These are phyloP conservation scores for Citrus cavaleriei DNA, from an alignment of 345 rosid species.

Conservation along the genomic window DNA sequence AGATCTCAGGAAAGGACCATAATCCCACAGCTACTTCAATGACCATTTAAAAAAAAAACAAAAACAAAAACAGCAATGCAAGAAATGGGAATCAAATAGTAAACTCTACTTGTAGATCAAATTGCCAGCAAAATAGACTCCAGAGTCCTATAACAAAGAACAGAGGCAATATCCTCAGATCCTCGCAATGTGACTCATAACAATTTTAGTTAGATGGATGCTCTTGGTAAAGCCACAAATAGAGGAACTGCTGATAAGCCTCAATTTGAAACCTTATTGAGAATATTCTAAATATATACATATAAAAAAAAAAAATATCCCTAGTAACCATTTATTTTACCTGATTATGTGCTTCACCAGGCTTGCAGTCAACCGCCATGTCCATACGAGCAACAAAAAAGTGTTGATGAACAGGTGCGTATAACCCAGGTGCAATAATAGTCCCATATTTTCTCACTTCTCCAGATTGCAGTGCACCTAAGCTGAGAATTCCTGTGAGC, in stretches of 20 bases:
- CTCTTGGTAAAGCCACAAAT: neutral
- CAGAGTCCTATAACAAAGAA: too few relatives aligned
- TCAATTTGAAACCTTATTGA: neutral
- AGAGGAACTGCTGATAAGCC: neutral
- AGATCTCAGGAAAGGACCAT: too few relatives aligned
- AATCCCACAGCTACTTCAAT: too few relatives aligned
- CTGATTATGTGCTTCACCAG: conserved; percentile 71
- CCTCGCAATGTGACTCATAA: neutral
- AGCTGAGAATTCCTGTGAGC: conserved; percentile 70
- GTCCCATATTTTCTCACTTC: conserved; percentile 72
- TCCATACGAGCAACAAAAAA: conserved; percentile 77
- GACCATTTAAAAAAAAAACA: too few relatives aligned
- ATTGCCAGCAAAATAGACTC: neutral
- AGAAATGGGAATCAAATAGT: neutral
- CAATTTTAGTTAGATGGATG: neutral
- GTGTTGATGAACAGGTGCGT: conserved; percentile 83
- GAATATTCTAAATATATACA: neutral
- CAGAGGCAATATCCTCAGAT: neutral
- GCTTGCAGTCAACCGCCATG: conserved; percentile 75
- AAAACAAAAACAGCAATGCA: too few relatives aligned
- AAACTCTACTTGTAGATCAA: neutral
- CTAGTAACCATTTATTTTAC: conserved; percentile 15
- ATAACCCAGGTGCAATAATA: conserved; percentile 71
- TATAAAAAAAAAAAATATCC: neutral
- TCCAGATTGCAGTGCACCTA: conserved; percentile 72